phyloP scores from a whole-genome alignment of 2,329 filamentous ascomycete genomes.

The Fusarium avenaceum region DNA sequence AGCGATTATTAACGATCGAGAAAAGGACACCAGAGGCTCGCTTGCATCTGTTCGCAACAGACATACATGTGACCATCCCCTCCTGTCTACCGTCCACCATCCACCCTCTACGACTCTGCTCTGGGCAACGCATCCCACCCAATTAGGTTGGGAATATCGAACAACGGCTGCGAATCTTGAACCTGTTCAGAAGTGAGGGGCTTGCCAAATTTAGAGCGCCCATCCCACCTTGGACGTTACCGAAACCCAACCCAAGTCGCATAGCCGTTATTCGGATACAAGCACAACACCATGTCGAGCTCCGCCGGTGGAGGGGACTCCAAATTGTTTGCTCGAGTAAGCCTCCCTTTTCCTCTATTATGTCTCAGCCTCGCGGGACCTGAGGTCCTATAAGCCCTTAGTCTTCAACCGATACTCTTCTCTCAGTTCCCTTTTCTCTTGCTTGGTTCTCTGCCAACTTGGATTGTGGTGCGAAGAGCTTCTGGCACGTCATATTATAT shows the following conservation, averaged over 20 bases:
- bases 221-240: constrained; percentile 44
- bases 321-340: constrained; percentile 98
- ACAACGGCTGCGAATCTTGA: constrained; percentile 28
- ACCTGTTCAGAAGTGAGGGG: constrained; percentile 46
- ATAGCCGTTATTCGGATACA: constrained; percentile 45
- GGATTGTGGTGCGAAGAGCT: constrained; percentile 5
- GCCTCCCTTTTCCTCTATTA: constrained; percentile 49
- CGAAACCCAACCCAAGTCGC: constrained; percentile 33
- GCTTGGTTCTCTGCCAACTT: constrained; percentile 3
- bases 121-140: constrained; percentile 41
- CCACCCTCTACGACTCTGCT: constrained; percentile 46
- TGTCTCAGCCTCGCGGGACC: constrained; percentile 39
- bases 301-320: constrained; percentile 85
- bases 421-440: constrained; percentile 12
- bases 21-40: constrained; percentile 43
- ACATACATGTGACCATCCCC: constrained; percentile 49
- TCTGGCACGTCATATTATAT: constrained; percentile 1
- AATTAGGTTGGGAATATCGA: constrained; percentile 45
- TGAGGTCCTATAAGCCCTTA: constrained; percentile 24
- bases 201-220: constrained; percentile 37
- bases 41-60: constrained; percentile 38
- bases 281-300: constrained; percentile 64
- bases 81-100: constrained; percentile 35
- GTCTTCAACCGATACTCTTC: constrained; percentile 17
- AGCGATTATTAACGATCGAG: constrained; percentile 28